phyloP scores from a whole-genome alignment of 208 protist species.

The Porcisia hertigi region DNA sequence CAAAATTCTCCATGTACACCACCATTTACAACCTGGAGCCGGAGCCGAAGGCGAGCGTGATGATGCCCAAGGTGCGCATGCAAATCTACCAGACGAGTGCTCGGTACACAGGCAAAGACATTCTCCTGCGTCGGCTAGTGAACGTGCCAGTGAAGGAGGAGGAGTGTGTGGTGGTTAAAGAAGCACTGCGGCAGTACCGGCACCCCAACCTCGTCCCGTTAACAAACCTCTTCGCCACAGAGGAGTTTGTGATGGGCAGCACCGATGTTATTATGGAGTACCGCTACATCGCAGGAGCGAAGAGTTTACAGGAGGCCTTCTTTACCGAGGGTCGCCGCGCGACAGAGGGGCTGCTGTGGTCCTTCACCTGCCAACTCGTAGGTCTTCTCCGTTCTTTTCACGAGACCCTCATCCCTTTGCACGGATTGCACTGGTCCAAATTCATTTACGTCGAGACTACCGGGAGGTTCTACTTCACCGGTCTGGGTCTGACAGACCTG shows the following conservation, averaged over 20 bases:
- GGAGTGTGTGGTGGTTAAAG: conserved; percentile 57
- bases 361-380: conserved; percentile 86
- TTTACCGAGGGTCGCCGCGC: conserved; percentile 57
- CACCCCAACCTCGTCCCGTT: conserved; percentile 86
- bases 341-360: conserved; percentile 87
- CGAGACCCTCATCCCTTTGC: conserved; percentile 71
- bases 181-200: conserved; percentile 66
- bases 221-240: conserved; percentile 68
- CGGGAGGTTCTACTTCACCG: conserved; percentile 84
- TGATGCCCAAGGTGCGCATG: conserved; percentile 65
- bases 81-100: conserved; percentile 81
- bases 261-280: conserved; percentile 88
- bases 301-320: conserved; percentile 81
- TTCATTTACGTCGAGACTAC: conserved; percentile 81
- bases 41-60: conserved; percentile 53
- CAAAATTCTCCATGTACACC: conserved; percentile 86
- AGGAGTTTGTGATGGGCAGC: conserved; percentile 88
- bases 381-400: conserved; percentile 86
- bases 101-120: conserved; percentile 75
- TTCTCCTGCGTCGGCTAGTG: conserved; percentile 76
- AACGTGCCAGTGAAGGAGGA: conserved; percentile 54
- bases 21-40: conserved; percentile 89
- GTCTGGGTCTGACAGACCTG: conserved; percentile 78
- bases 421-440: conserved; percentile 83
- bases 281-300: conserved; percentile 75